Evolutionary conservation across 2,329 filamentous ascomycete species (phyloP), one percentile per base, ranked within the genome.

Genomic region (Mollisiaceae sp.): DNA sequence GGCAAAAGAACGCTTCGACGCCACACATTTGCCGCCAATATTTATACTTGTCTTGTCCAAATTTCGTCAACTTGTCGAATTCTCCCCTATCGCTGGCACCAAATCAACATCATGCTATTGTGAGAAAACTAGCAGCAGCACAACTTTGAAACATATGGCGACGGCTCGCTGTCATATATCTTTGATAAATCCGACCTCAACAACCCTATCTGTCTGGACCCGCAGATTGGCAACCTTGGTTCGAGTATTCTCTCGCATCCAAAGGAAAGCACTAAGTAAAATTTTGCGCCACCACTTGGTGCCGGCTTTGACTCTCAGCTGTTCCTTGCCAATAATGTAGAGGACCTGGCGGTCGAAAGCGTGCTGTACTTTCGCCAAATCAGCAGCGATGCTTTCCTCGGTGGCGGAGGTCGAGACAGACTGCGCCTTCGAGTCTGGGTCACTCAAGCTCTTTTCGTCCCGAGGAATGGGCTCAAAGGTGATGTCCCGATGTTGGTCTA

Each of bases 161-260:
- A 24, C 24, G 24, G n/a, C 52, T 27, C n/a, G n/a, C 45, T 57
- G 60, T 62, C 60, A 88, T 59, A 90, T 85, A 68, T 90, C 86
- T 76, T 89, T 90, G 1, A 90, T 81, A 73, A 90, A 91, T 0
- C 89, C 89, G 20, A 91, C 87, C 76, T 91, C 89, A 36, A 91
- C 83, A 45, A 90, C 76, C 59, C 83, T 82, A 65, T 90, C 87
- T 64, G 85, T 82, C 0, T 83, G 82, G n/a, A 89, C 78, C 55
- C 83, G 79, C 61, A 91, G 75, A 70, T 88, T 87, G 12, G 87
- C 85, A 74, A 91, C 84, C 79, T 90, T 91, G 1, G 84, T 83
- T 63, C 88, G 78, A 11, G 87, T 88, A 61, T 90, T 90, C 43
- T 91, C 88, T 47, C 88, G 79, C 61, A 90, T 80, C 80, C 87